A percentile compares a stretch with the other conserved stretches of the same genome.
Conservation (phyloP, 148 eudicot genomes). For the Nepenthes gracilis region DNA sequence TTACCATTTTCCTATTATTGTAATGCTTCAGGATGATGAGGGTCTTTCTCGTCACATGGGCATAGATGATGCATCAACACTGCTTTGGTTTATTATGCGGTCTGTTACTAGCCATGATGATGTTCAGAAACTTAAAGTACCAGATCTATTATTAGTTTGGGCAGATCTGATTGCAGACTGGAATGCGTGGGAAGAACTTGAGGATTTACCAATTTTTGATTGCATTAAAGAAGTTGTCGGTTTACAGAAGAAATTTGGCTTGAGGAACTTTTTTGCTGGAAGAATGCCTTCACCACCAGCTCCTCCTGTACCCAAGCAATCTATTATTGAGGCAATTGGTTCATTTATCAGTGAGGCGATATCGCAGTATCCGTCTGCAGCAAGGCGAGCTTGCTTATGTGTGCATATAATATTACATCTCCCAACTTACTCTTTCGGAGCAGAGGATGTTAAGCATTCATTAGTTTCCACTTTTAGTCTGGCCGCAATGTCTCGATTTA, state of each 20-base stretch:
- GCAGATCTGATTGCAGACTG: conserved; percentile 50
- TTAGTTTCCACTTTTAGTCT: conserved; percentile 39
- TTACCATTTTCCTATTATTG: background rate
- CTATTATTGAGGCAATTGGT: conserved; percentile 45
- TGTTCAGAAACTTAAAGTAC: conserved; percentile 33
- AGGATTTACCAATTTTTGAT: conserved; percentile 56
- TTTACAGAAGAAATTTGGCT: conserved; percentile 29
- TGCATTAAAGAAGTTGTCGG: conserved; percentile 51
- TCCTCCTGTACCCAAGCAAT: conserved; percentile 39
- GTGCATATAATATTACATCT: conserved; percentile 46
- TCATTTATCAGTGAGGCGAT: conserved; percentile 49
- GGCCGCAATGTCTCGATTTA: conserved; percentile 53
- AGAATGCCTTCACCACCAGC: conserved; percentile 41
- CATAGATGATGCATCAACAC: conserved; percentile 55
- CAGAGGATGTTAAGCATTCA: conserved; percentile 42
- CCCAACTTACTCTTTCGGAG: conserved; percentile 28
- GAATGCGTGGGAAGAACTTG: conserved; percentile 77
- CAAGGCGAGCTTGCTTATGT: conserved; percentile 52
- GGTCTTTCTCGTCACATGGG: conserved; percentile 32
- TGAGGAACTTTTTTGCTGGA: conserved; percentile 33
- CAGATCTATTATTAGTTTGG: conserved; percentile 51
- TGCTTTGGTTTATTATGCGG: conserved; percentile 51
- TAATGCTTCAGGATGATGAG: conserved; percentile 30
- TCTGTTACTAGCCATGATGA: conserved; percentile 21
- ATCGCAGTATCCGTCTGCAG: conserved; percentile 57